Conservation (phyloP, 805 yeast species). For the Saccharomyces mikatae region DNA sequence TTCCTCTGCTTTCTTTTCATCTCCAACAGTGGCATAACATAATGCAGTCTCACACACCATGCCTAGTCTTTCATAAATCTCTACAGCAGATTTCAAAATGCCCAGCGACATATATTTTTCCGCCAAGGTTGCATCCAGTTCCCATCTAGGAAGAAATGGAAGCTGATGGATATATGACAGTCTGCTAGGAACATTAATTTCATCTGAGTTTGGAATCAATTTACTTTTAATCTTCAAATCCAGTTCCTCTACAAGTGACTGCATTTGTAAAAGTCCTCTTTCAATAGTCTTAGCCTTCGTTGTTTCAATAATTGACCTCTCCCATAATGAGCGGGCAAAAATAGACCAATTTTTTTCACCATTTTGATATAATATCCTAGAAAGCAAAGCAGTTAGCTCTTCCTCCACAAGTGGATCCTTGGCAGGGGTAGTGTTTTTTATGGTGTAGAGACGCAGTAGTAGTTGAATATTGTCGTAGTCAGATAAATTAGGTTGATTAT, state of each 20-base stretch:
- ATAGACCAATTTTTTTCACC: constrained; percentile 52
- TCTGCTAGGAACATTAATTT: constrained; percentile 38
- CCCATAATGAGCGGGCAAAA: constrained; percentile 81
- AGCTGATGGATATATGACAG: constrained; percentile 63
- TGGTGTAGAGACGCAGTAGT: constrained; percentile 54
- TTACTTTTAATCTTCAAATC: constrained; percentile 58
- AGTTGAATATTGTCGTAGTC: constrained; percentile 70
- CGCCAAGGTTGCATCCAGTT: constrained; percentile 73
- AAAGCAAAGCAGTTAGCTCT: constrained; percentile 69
- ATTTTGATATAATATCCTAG: constrained; percentile 53
- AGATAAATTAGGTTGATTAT: constrained; percentile 65
- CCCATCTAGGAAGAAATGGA: constrained; percentile 78
- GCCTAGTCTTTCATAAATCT: constrained; percentile 72
- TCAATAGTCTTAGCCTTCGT: constrained; percentile 78
- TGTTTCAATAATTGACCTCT: constrained; percentile 77
- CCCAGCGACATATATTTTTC: constrained; percentile 83
- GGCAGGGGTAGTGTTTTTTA: constrained; percentile 64
- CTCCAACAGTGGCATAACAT: constrained; percentile 81
- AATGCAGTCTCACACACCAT: constrained; percentile 78
- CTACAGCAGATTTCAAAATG: constrained; percentile 76
- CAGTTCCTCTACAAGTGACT: constrained; percentile 80
- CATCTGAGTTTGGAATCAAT: constrained; percentile 39
- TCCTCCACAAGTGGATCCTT: constrained; percentile 67
- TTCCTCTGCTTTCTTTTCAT: constrained; percentile 55
- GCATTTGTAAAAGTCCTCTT: constrained; percentile 89